Percentiles rank a stretch among this genome's conserved stretches.
phyloP scores from a whole-genome alignment of 169 alveolate species.

The Plasmodium ovale region DNA sequence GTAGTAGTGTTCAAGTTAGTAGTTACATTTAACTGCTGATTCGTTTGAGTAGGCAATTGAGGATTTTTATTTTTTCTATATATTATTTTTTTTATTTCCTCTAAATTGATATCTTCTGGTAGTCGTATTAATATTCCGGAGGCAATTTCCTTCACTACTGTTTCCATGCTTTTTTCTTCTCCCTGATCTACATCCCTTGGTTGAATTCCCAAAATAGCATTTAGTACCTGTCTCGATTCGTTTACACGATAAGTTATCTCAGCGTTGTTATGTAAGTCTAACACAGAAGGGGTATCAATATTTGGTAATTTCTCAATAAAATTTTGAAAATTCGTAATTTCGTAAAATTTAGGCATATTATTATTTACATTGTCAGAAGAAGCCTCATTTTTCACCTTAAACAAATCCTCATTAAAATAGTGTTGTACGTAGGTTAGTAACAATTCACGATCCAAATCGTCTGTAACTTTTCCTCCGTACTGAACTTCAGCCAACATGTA shows the following conservation, averaged over 20 bases:
- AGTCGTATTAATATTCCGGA: conserved; percentile 88
- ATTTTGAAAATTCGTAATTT: conserved; percentile 90
- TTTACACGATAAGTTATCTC: conserved; percentile 94
- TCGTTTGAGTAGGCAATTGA: conserved; percentile 32
- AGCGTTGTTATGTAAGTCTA: conserved; percentile 95
- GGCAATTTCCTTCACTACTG: conserved; percentile 93
- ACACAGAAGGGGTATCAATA: conserved; percentile 93
- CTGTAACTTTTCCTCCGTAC: conserved; percentile 98
- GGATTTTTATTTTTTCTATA: conserved; percentile 71
- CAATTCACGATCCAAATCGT: conserved; percentile 94
- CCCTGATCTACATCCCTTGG: conserved; percentile 95
- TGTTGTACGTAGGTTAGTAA: conserved; percentile 93
- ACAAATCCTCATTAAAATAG: conserved; percentile 88
- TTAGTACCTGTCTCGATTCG: conserved; percentile 92
- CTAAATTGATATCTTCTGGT: conserved; percentile 90
- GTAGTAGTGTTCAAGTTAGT: conserved; percentile 24
- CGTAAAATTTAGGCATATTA: conserved; percentile 92
- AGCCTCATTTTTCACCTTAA: conserved; percentile 75
- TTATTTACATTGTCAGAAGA: conserved; percentile 87
- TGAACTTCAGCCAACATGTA: conserved; percentile 97
- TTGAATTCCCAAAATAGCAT: conserved; percentile 93
- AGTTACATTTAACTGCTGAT: conserved; percentile 56
- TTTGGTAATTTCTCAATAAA: conserved; percentile 92
- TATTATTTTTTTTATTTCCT: conserved; percentile 71
- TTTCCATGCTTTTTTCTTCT: conserved; percentile 95